Evolutionary conservation across 129 eudicot species (phyloP).

Genomic region (Lactuca saligna): DNA sequence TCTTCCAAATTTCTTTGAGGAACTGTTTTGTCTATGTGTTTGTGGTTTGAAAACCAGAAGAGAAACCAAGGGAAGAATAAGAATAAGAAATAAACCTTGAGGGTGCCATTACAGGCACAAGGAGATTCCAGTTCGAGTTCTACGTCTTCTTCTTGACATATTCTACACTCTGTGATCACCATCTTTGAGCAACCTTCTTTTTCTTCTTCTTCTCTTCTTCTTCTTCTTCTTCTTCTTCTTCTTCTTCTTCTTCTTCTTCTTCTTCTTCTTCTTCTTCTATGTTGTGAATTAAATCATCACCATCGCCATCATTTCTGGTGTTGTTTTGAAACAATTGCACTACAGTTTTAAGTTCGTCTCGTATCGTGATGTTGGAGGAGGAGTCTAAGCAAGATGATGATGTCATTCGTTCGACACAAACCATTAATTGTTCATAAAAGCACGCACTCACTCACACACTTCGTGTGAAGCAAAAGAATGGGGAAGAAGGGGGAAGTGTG

Average conservation of each 20-base stretch:
- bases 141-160: slow-evolving; percentile 87
- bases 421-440: slow-evolving; percentile 45
- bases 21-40: no score
- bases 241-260: no score
- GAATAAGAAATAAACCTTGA: slow-evolving; percentile 46
- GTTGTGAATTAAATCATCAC: slow-evolving; percentile 4
- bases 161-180: slow-evolving; percentile 61
- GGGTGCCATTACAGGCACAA: slow-evolving; percentile 89
- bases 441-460: slow-evolving; percentile 25
- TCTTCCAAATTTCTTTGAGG: no score
- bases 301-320: not conserved
- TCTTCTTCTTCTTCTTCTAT: slow-evolving; percentile 30
- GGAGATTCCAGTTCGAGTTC: slow-evolving; percentile 69
- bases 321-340: slow-evolving; percentile 24
- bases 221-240: no score
- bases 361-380: slow-evolving; percentile 13
- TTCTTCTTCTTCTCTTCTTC: no score
- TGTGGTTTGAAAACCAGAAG: no score
- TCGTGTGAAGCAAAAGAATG: slow-evolving; percentile 16
- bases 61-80: not conserved
- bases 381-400: slow-evolving; percentile 37
- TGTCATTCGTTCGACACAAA: slow-evolving; percentile 49
- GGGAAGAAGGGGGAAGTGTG: slow-evolving; percentile 17
- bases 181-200: slow-evolving; percentile 43
- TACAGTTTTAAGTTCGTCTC: slow-evolving; percentile 26